Percentiles rank a stretch among this genome's conserved stretches.
Conservation (phyloP, 805 yeast species). For the Metschnikowia drakensbergensis region DNA sequence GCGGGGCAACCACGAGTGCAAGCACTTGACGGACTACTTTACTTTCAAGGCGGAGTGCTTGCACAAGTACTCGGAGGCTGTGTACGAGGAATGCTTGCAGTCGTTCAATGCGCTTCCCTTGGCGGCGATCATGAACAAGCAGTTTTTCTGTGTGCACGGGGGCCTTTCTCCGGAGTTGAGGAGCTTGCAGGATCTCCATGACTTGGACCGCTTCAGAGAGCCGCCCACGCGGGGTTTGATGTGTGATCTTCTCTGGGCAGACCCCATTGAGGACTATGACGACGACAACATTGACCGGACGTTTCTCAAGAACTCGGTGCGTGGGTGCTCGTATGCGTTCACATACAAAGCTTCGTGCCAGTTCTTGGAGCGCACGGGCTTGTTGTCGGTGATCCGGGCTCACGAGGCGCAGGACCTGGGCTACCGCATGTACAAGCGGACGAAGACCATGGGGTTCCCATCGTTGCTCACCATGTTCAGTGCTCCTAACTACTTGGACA, state of each 20-base stretch:
- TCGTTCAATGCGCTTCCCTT: slow-evolving; percentile 87
- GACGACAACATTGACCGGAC: slow-evolving; percentile 41
- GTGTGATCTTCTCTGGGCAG: slow-evolving; percentile 96
- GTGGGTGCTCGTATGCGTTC: slow-evolving; percentile 92
- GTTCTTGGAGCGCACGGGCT: slow-evolving; percentile 71
- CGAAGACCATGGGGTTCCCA: slow-evolving; percentile 83
- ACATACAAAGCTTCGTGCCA: slow-evolving; percentile 78
- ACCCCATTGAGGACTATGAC: slow-evolving; percentile 89
- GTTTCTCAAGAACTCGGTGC: slow-evolving; percentile 63
- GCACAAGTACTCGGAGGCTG: slow-evolving; percentile 64
- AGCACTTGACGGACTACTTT: slow-evolving; percentile 88
- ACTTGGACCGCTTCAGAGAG: slow-evolving; percentile 76
- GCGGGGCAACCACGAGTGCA: slow-evolving; percentile 94
- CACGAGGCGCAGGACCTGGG: slow-evolving; percentile 99
- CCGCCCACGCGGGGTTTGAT: slow-evolving; percentile 91
- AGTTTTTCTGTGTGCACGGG: slow-evolving; percentile 95
- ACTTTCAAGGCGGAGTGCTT: slow-evolving; percentile 89
- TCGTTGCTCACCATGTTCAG: slow-evolving; percentile 86
- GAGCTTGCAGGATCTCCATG: slow-evolving; percentile 62
- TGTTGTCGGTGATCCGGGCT: slow-evolving; percentile 85
- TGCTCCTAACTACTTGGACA: slow-evolving; percentile 92
- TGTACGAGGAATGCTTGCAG: slow-evolving; percentile 70
- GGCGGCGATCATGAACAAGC: slow-evolving; percentile 90
- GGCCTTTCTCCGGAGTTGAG: slow-evolving; percentile 86
- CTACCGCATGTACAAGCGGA: slow-evolving; percentile 86